Conservation (phyloP, 352 stramenopile species). For the Globisporangium cylindrosporum region DNA sequence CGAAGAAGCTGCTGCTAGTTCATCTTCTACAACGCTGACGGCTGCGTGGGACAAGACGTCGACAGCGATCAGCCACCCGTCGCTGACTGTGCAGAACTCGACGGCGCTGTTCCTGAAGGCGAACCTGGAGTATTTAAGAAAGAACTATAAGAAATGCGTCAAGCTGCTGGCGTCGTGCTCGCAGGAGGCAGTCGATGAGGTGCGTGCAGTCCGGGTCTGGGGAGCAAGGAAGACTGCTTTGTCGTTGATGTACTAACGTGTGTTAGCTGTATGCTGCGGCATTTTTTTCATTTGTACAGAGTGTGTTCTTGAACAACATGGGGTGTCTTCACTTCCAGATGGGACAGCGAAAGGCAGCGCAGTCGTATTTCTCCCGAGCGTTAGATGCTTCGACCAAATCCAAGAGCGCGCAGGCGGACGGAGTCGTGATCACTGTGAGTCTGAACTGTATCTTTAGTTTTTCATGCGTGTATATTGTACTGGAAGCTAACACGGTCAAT, state of each 20-base stretch:
- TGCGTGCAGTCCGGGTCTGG: conserved; percentile 14
- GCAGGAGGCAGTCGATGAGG: conserved; percentile 78
- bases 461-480: neutral
- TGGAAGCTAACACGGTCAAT: neutral
- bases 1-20: conserved; percentile 22
- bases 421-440: conserved; percentile 48
- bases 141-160: conserved; percentile 94
- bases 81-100: conserved; percentile 83
- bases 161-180: conserved; percentile 91
- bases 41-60: conserved; percentile 62
- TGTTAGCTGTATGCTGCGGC: neutral
- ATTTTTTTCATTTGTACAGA: conserved; percentile 27
- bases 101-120: conserved; percentile 91
- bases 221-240: neutral
- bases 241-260: neutral
- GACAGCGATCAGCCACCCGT: conserved; percentile 71
- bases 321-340: conserved; percentile 92
- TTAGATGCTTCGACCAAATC: conserved; percentile 62
- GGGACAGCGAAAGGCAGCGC: conserved; percentile 85
- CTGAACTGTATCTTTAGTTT: neutral
- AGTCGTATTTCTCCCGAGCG: conserved; percentile 90
- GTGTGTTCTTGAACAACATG: conserved; percentile 89
- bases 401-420: conserved; percentile 41
- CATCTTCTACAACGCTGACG: conserved; percentile 11
- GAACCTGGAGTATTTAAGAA: conserved; percentile 92